Conservation (phyloP, 495 filamentous ascomycete genomes). For the Penicillium paradoxum region DNA sequence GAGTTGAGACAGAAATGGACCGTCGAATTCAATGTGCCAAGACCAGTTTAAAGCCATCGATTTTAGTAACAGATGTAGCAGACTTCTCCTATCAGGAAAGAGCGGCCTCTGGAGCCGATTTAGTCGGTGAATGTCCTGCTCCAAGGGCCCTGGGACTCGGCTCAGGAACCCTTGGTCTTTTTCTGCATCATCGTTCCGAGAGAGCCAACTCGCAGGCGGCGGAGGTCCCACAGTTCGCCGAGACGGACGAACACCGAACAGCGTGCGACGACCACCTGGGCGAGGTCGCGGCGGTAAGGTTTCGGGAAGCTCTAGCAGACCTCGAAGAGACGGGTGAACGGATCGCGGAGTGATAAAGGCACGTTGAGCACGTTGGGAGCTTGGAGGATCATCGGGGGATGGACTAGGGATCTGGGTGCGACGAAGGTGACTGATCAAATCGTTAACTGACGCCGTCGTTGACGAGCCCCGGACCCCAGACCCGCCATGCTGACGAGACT, state of each 20-base stretch:
- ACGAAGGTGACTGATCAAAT: slow-evolving; percentile 46
- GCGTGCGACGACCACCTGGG: slow-evolving; percentile 38
- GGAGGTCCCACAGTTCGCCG: slow-evolving; percentile 61
- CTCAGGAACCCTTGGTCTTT: background rate
- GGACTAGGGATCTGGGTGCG: slow-evolving; percentile 34
- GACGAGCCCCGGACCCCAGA: slow-evolving; percentile 19
- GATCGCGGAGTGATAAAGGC: slow-evolving; percentile 29
- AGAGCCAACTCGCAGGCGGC: slow-evolving; percentile 68
- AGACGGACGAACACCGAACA: slow-evolving; percentile 35
- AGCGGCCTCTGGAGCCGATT: slow-evolving; percentile 37
- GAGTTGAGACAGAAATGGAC: slow-evolving; percentile 58
- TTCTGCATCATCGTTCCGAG: slow-evolving; percentile 16
- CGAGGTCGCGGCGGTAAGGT: slow-evolving; percentile 62
- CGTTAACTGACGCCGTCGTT: slow-evolving; percentile 40
- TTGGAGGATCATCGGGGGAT: slow-evolving; percentile 15
- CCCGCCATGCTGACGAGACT: slow-evolving; percentile 28
- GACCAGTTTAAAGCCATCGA: slow-evolving; percentile 64
- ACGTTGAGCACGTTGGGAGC: slow-evolving; percentile 10
- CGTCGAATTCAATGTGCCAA: slow-evolving; percentile 61
- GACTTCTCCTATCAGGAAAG: slow-evolving; percentile 43
- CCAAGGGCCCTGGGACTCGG: slow-evolving; percentile 1
- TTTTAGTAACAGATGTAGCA: slow-evolving; percentile 56
- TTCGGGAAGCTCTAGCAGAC: slow-evolving; percentile 66
- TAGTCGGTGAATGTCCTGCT: slow-evolving; percentile 28
- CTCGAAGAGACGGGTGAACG: slow-evolving; percentile 50